A percentile compares a stretch with the other conserved stretches of the same genome.
phyloP scores from a whole-genome alignment of 169 alveolate species.

The Cryptosporidium canis region DNA sequence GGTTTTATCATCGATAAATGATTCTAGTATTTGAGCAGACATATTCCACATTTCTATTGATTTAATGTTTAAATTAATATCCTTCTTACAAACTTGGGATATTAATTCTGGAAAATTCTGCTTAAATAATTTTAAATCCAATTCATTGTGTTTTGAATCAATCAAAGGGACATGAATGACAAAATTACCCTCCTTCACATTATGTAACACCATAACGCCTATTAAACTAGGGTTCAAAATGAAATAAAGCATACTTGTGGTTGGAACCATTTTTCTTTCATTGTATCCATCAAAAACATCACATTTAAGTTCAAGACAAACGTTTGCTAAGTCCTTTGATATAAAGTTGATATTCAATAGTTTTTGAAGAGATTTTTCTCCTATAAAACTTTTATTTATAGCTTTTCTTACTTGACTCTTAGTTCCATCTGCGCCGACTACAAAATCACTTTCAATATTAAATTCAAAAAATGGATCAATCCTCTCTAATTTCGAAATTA shows the following conservation, averaged over 20 bases:
- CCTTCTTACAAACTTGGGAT: not conserved
- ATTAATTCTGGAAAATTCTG: not conserved
- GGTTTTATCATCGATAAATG: slow-evolving; percentile 78
- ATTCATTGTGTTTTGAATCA: slow-evolving; percentile 76
- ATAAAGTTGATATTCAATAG: slow-evolving; percentile 88
- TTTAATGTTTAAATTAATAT: slow-evolving; percentile 43
- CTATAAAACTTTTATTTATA: slow-evolving; percentile 69
- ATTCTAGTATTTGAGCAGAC: slow-evolving; percentile 77
- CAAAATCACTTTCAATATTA: slow-evolving; percentile 79
- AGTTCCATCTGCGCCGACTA: slow-evolving; percentile 80
- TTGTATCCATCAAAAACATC: not conserved
- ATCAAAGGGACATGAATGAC: slow-evolving; percentile 90
- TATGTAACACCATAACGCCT: slow-evolving; percentile 89
- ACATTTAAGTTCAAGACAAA: slow-evolving; percentile 66
- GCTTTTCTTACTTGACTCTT: slow-evolving; percentile 72
- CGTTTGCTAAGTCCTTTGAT: slow-evolving; percentile 79
- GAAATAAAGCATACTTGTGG: slow-evolving; percentile 89
- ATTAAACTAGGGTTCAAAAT: slow-evolving; percentile 80
- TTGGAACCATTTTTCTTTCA: not conserved
- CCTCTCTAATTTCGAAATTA: slow-evolving; percentile 54
- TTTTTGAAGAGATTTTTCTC: slow-evolving; percentile 77
- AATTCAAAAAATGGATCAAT: slow-evolving; percentile 74
- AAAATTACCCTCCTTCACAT: slow-evolving; percentile 86
- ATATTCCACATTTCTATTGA: slow-evolving; percentile 82
- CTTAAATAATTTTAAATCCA: slow-evolving; percentile 75